Evolutionary conservation across 352 stramenopile genomes (phyloP), one percentile per base, ranked within the genome.

Genomic region (Pythium pyrilobum): DNA sequence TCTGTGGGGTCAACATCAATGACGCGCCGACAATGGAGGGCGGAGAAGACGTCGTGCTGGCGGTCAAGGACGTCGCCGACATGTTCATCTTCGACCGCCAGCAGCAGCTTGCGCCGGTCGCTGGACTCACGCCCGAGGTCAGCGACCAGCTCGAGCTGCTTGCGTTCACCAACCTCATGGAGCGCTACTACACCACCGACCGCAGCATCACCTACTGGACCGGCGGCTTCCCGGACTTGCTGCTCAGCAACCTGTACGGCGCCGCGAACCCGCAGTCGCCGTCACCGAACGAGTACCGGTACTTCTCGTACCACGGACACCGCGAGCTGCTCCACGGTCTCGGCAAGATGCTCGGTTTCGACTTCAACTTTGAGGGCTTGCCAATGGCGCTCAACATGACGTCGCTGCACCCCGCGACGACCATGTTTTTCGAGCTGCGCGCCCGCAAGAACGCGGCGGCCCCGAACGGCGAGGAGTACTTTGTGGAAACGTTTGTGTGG

Each of bases 81-180:
- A 90, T 90, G 77, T 85, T 92, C 34, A 81, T 79, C 29, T 92
- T 92, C 42, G 82, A 92, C 55, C 69, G 62, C 20, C 76, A 92
- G 33, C 73, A 92, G 43, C 56, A 60, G 5, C 67, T 92, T n/a
- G 62, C 60, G 16, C 76, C 70, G 29, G 48, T 75, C 5, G 52
- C 70, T n/a, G 77, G 80, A 2, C 68, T 90, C 52, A 84, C 74
- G 10, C 46, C 71, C 16, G 72, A 83, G 13, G 52, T 80, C 21
- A 80, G 74, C 41, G 54, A 62, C 12, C 47, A 82, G 27, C 58
- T 92, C 18, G 76, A 90, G 57, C 61, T 82, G 34, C 61, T 92
- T 29, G 79, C 80, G 33, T 91, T 92, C 62, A 80, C 71, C 10
- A 87, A 89, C 62, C 78, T 92, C 45, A 91, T 92, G 82, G 82